Evolutionary conservation across 1,284 basidiomycete genomes (phyloP), one percentile per base, ranked within the genome.

Genomic region (Ganoderma leucocontextum): DNA sequence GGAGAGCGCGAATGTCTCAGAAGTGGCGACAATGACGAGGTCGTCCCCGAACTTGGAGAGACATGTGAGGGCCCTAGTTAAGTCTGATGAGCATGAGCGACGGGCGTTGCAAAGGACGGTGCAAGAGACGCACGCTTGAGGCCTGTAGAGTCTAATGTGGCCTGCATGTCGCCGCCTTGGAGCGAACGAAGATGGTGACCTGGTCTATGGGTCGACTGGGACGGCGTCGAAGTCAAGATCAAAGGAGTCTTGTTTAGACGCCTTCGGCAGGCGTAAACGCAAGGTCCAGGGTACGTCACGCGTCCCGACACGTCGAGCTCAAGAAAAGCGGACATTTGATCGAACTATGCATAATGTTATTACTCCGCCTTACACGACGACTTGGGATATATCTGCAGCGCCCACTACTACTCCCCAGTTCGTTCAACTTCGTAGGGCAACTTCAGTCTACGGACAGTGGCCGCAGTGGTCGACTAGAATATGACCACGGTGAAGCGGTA

Each of bases 1-100:
- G 58, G 91, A 92, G 38, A 95, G 77, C 10, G 89, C 84, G 33
- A 95, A 77, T 33, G 81, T 80, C 39, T 91, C 88, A 0, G 83
- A 76, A 10, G 87, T 86, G 7, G 90, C 91, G 70, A 89, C 85
- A 57, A 95, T 84, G 39, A 86, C 84, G 60, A 95, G 81, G 70
- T 94, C 91, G 68, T 95, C 93, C 59, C 93, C 91, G 76, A 93
- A 95, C 80, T 86, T 89, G 47, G 92, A 89, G 59, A 95, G 82
- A 78, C 93, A 95, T 10, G 85, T 83, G 60, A 95, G 80, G 10
- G 91, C 89, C 77, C 86, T 90, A 44, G 89, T 89, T 73, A 95
- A 89, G 65, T 89, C 93, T 95, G 75, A 33, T 47, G 59, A 58
- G 22, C 17, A 36, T 65, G 63, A 71, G 64, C 25, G 73, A 60